phyloP scores from a whole-genome alignment of 352 stramenopile genomes.

The Phytophthora chlamydospora region DNA sequence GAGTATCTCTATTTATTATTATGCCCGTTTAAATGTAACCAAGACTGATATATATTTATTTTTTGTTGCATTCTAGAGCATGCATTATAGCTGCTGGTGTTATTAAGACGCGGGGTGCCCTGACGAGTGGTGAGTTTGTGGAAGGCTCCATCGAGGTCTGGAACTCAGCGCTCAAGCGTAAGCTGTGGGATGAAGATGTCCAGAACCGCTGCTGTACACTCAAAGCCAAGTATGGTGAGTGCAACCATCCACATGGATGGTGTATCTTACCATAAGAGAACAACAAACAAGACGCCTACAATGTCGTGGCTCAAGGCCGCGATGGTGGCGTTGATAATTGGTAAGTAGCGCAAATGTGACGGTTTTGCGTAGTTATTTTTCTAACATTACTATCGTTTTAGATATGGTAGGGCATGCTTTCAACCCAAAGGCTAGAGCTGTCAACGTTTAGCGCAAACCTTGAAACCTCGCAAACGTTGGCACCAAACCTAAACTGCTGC shows the following conservation, averaged over 20 bases:
- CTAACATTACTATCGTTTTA: no score
- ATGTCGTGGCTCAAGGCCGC: no score
- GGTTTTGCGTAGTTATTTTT: no score
- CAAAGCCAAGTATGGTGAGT: neutral
- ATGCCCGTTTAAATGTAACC: no score
- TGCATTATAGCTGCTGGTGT: conserved; percentile 12
- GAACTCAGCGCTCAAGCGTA: conserved; percentile 10
- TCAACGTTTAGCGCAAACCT: no score
- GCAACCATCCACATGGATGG: conserved; percentile 6
- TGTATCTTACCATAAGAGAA: neutral
- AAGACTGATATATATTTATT: no score
- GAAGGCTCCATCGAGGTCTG: conserved; percentile 1
- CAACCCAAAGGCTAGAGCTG: neutral
- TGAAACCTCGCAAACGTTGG: no score
- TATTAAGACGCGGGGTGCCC: neutral
- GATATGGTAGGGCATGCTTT: no score
- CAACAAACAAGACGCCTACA: neutral
- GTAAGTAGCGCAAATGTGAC: no score
- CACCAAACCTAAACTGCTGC: no score
- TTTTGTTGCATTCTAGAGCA: neutral
- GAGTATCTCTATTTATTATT: neutral
- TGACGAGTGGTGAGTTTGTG: conserved; percentile 2
- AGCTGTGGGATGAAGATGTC: conserved; percentile 3
- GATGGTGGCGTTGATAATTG: no score
- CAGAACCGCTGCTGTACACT: neutral